Evolutionary conservation across 2,329 filamentous ascomycete species (phyloP).

Genomic region (Aspergillus neotritici): DNA sequence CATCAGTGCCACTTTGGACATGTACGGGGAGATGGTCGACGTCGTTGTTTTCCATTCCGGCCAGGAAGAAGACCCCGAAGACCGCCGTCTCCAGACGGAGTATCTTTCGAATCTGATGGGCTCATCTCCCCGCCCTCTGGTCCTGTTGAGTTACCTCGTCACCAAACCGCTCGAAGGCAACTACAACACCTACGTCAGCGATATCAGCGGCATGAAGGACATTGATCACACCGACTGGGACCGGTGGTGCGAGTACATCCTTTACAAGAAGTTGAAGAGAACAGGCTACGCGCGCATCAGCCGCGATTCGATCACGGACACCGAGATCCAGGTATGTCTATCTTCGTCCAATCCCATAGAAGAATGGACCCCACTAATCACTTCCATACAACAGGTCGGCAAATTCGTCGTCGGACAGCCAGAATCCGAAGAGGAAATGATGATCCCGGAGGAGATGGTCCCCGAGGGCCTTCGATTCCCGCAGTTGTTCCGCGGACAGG

Average conservation of each 20-base stretch:
- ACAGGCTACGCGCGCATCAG: slow-evolving; percentile 87
- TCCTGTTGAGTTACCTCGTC: slow-evolving; percentile 87
- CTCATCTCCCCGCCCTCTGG: slow-evolving; percentile 67
- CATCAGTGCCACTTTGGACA: slow-evolving; percentile 92
- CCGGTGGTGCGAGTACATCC: slow-evolving; percentile 97
- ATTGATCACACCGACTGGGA: slow-evolving; percentile 93
- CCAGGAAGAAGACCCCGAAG: slow-evolving; percentile 92
- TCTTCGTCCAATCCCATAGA: not conserved
- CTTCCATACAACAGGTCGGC: slow-evolving; percentile 53
- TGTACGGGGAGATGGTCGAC: slow-evolving; percentile 83
- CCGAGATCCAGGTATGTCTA: slow-evolving; percentile 72
- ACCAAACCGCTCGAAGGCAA: slow-evolving; percentile 87
- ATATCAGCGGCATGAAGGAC: slow-evolving; percentile 85
- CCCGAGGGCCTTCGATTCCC: slow-evolving; percentile 78
- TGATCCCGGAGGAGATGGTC: slow-evolving; percentile 67
- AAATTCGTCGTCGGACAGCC: slow-evolving; percentile 82
- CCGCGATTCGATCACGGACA: slow-evolving; percentile 89
- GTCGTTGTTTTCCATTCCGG: slow-evolving; percentile 98
- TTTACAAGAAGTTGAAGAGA: slow-evolving; percentile 82
- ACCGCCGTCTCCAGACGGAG: slow-evolving; percentile 76
- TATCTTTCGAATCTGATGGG: slow-evolving; percentile 89
- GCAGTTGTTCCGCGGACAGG: slow-evolving; percentile 72
- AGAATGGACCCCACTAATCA: slow-evolving; percentile 8
- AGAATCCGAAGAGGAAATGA: slow-evolving; percentile 57
- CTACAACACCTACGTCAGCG: slow-evolving; percentile 91